Conservation (phyloP, 768 basidiomycete genomes). For the Lentinula sp. region DNA sequence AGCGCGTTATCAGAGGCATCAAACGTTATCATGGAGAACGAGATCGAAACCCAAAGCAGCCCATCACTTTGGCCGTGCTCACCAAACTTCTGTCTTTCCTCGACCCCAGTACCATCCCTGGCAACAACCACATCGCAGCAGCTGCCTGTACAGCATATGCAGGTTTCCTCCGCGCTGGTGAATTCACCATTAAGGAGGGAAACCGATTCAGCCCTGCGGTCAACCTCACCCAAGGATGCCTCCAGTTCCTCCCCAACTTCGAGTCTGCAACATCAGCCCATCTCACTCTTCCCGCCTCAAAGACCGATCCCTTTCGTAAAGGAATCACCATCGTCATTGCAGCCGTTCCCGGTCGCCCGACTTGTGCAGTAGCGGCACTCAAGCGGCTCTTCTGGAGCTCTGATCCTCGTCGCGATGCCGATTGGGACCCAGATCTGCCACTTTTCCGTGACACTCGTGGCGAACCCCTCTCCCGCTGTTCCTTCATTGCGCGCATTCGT, state of each 20-base stretch:
- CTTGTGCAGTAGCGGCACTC: not conserved
- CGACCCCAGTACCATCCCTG: not conserved
- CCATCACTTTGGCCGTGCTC: conserved; percentile 14
- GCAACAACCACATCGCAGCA: not conserved
- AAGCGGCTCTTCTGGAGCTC: not conserved
- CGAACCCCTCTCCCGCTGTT: not conserved
- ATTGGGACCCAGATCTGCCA: not conserved
- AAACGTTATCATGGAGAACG: conserved; percentile 22
- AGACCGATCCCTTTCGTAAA: not conserved
- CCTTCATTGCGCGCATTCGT: not conserved
- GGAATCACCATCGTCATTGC: not conserved
- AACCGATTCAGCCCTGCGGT: not conserved
- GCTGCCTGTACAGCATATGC: not conserved
- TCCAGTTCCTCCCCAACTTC: not conserved
- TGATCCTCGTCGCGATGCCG: not conserved
- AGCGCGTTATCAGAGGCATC: conserved; percentile 24
- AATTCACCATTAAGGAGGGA: not conserved
- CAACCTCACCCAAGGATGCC: not conserved
- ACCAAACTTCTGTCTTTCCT: not conserved
- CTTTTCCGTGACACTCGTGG: not conserved
- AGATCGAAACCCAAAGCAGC: conserved; percentile 17
- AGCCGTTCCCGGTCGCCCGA: not conserved
- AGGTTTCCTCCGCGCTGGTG: not conserved
- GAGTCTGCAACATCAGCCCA: not conserved
- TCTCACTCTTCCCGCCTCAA: not conserved